These are phyloP conservation scores for Rhinocladiella mackenziei DNA, from an alignment of 2,329 filamentous ascomycete genomes.

Conservation along the genomic window DNA sequence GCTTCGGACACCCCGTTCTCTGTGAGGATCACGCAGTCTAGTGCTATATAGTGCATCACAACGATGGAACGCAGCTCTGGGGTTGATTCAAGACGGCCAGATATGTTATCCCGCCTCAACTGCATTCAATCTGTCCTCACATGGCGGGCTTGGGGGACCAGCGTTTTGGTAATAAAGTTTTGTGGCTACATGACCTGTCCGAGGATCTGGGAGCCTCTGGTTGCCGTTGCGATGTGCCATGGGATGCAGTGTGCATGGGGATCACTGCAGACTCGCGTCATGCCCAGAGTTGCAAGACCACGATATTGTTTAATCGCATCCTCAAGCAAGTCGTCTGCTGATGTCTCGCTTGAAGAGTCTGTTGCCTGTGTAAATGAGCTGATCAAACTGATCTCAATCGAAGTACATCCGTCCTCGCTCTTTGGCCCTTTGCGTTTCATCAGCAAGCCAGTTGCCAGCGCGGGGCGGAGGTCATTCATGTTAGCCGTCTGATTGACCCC, in stretches of 20 bases:
- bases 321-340: conserved; percentile 36
- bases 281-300: conserved; percentile 42
- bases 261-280: conserved; percentile 41
- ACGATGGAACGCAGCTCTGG: too few relatives aligned
- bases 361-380: conserved; percentile 30
- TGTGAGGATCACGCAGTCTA: too few relatives aligned
- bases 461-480: conserved; percentile 39
- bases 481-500: conserved; percentile 41
- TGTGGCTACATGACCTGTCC: conserved; percentile 16
- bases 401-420: conserved; percentile 41
- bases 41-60: too few relatives aligned
- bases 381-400: conserved; percentile 43
- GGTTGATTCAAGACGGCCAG: too few relatives aligned
- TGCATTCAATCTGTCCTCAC: too few relatives aligned
- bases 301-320: conserved; percentile 45
- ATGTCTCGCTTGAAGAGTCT: conserved; percentile 1
- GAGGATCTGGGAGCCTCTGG: conserved; percentile 33
- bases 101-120: too few relatives aligned
- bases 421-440: conserved; percentile 43
- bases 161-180: background rate
- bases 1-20: too few relatives aligned
- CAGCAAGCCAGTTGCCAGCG: conserved; percentile 45
- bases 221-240: conserved; percentile 47
- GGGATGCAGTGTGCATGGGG: conserved; percentile 41
- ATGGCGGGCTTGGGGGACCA: too few relatives aligned